Base-by-base conservation (phyloP, 1,139 yeast genomes). In the Taiozyma sp. region DNA sequence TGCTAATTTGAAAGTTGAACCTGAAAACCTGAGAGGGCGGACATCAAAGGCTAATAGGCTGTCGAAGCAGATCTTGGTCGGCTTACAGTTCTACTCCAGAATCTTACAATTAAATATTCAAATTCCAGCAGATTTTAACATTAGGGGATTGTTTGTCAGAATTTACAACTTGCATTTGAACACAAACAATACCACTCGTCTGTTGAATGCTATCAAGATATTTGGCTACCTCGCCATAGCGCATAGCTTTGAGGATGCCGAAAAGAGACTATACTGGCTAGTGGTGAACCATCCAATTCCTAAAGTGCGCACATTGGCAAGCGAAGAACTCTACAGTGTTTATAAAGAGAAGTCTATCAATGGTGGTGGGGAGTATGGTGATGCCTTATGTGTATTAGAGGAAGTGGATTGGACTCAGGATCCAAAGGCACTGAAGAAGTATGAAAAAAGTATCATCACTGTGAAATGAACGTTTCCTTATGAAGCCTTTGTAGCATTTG, bases 101-200 rank as follows among this genome's bases (percentile, higher is more conserved):
- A 48, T 67, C 4, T 52, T 70, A 46, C 67, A 63, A 45, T 57
- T 67, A 2, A 62, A 66, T 46, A 46, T 65, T 45, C 39, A 54
- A 4, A 60, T 78, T 14, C 76, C 78, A 0, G 43, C 44, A 0
- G 54, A 50, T 0, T 76, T 78, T 52, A 71, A 71, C 45, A 65
- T 70, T 44, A 63, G 70, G 27, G 72, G 76, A 0, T 63, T 83
- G 3, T 83, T 69, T 57, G 73, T 79, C 1, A 72, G 83, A 51
- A 65, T 79, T n/a, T 81, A 78, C 66, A 84, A 84, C 60, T 62
- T 83, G 41, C 85, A 81, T 56, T 68, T 80, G 43, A 75, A 75
- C 51, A 78, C 80, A 1, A 62, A 69, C 7, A 76, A 71, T 48
- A 47, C 65, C 4, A 57, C 60, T 0, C 63, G 81, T 40, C 62